These are phyloP conservation scores for Physcomitrium patens DNA, from an alignment of 225 moss, liverwort and hornwort genomes.

Conservation along the genomic window DNA sequence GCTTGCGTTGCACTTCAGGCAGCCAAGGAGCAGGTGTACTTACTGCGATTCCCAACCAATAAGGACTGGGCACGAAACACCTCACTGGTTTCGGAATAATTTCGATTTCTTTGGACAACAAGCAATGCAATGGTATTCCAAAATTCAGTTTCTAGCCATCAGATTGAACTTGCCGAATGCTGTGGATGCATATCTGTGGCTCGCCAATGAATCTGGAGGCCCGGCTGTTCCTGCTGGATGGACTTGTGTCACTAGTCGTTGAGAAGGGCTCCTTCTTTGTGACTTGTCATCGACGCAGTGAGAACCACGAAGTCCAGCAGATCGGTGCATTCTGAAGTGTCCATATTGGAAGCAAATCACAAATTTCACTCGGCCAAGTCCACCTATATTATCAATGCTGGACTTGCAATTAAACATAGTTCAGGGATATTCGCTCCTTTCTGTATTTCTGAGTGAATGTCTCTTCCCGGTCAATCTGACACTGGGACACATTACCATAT, in stretches of 20 bases:
- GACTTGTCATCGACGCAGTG: slow-evolving; percentile 27
- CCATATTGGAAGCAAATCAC: slow-evolving; percentile 66
- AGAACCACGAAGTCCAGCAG: slow-evolving; percentile 52
- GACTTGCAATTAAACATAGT: too few relatives aligned
- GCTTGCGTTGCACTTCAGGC: slow-evolving; percentile 17
- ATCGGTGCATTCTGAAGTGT: slow-evolving; percentile 58
- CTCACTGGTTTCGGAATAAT: not conserved
- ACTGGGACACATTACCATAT: slow-evolving; percentile 36
- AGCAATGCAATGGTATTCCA: too few relatives aligned
- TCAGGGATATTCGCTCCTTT: not conserved
- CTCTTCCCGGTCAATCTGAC: slow-evolving; percentile 41
- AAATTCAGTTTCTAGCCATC: not conserved
- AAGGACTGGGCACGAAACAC: slow-evolving; percentile 24
- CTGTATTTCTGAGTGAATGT: slow-evolving; percentile 38
- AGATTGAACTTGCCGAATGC: not conserved
- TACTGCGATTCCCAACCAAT: slow-evolving; percentile 27
- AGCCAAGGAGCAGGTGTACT: slow-evolving; percentile 34
- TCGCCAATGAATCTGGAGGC: slow-evolving; percentile 45
- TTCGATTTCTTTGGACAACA: not conserved
- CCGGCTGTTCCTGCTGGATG: slow-evolving; percentile 45
- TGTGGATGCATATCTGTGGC: slow-evolving; percentile 20
- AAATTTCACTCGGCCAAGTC: slow-evolving; percentile 23
- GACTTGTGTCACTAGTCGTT: slow-evolving; percentile 58
- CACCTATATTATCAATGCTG: not conserved
- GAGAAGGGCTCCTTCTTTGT: slow-evolving; percentile 41